Base-by-base conservation (phyloP, 1,139 yeast species). In the Komagataea norvegica region DNA sequence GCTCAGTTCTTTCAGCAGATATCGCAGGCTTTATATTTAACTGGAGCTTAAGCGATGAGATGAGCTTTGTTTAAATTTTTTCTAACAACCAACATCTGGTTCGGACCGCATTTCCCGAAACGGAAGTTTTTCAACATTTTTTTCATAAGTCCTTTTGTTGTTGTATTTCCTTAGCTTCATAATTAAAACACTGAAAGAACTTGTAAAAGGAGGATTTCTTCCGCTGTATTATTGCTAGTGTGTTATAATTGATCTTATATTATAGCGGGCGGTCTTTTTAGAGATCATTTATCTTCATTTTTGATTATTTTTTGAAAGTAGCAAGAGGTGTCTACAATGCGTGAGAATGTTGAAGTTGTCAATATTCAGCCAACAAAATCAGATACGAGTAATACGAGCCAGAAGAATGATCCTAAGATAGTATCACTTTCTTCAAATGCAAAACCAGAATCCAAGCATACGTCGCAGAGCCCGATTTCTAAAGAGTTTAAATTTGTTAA, bases 401-500 rank as follows among this genome's bases (percentile, higher is more conserved):
- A n/a, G n/a, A n/a, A n/a, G n/a, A n/a, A n/a, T n/a, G n/a, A n/a
- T n/a, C n/a, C n/a, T n/a, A n/a, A n/a, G n/a, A n/a, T n/a, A n/a
- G n/a, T n/a, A n/a, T n/a, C n/a, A n/a, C n/a, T n/a, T n/a, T n/a
- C n/a, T n/a, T n/a, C n/a, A n/a, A n/a, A n/a, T n/a, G n/a, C n/a
- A n/a, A n/a, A n/a, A n/a, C n/a, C n/a, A n/a, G n/a, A n/a, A n/a
- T n/a, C n/a, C n/a, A n/a, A n/a, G n/a, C n/a, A n/a, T n/a, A n/a
- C n/a, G n/a, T n/a, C n/a, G n/a, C n/a, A n/a, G n/a, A n/a, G n/a
- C n/a, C n/a, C n/a, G n/a, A n/a, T n/a, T 11, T 30, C 24, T 8
- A 47, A 42, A 32, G 34, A 34, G 4, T 49, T 51, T 39, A 39
- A 42, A 6, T 52, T 52, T 31, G 54, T 52, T 7, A 46, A 52